Percentiles rank a stretch among this genome's conserved stretches.
Evolutionary conservation across 2,329 filamentous ascomycete genomes (phyloP).

Genomic region (Penicillium paneum): DNA sequence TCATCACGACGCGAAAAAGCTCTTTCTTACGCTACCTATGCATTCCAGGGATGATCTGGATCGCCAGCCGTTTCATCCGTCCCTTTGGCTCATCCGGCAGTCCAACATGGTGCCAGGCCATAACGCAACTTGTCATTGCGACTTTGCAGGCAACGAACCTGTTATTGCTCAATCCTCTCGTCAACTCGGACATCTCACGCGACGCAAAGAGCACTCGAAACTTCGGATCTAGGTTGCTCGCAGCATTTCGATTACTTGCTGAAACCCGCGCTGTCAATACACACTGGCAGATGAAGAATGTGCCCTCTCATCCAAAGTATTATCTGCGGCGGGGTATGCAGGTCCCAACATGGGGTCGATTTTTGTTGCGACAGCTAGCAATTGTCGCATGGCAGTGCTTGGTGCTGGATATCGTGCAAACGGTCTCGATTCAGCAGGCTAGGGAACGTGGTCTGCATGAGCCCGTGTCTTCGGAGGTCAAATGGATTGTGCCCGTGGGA

Average conservation of each 20-base stretch:
- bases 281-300: slow-evolving; percentile 9
- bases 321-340: not conserved
- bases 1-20: slow-evolving; percentile 7
- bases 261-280: slow-evolving; percentile 9
- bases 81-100: slow-evolving; percentile 9
- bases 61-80: slow-evolving; percentile 8
- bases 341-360: not conserved
- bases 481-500: slow-evolving; percentile 7
- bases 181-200: not conserved
- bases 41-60: slow-evolving; percentile 7
- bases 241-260: not conserved
- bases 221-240: not conserved
- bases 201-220: not conserved
- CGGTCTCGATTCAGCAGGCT: not conserved
- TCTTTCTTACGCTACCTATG: slow-evolving; percentile 6
- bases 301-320: slow-evolving; percentile 7
- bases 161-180: slow-evolving; percentile 10
- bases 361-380: slow-evolving; percentile 6
- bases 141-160: slow-evolving; percentile 3
- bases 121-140: slow-evolving; percentile 4
- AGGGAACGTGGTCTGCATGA: not conserved
- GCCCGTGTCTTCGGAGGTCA: not conserved
- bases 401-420: slow-evolving; percentile 10
- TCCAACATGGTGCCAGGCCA: slow-evolving; percentile 9
- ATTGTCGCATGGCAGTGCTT: slow-evolving; percentile 11